These are phyloP conservation scores for Aspergillus bridgeri DNA, from an alignment of 495 filamentous ascomycete species.

Conservation along the genomic window DNA sequence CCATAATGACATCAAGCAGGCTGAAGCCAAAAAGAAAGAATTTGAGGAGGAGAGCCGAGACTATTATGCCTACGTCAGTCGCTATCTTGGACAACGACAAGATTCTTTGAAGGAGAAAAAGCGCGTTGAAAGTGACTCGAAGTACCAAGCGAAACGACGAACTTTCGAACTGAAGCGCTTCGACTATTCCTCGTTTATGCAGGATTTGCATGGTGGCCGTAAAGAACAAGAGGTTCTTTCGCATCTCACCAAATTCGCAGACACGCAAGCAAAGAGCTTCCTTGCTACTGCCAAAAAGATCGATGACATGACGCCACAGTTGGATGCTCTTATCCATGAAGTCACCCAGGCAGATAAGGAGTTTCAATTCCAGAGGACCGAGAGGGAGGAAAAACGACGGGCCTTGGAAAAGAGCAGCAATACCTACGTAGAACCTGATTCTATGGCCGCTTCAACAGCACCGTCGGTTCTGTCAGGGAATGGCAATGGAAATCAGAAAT, in stretches of 20 bases:
- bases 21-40: slow-evolving; percentile 93
- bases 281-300: slow-evolving; percentile 80
- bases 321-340: slow-evolving; percentile 87
- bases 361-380: slow-evolving; percentile 87
- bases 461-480: slow-evolving; percentile 25
- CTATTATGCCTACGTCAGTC: slow-evolving; percentile 91
- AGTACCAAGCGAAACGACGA: slow-evolving; percentile 90
- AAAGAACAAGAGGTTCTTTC: slow-evolving; percentile 98
- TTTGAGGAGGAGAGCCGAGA: slow-evolving; percentile 98
- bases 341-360: slow-evolving; percentile 92
- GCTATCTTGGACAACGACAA: slow-evolving; percentile 91
- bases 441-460: slow-evolving; percentile 24
- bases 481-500: slow-evolving; percentile 39
- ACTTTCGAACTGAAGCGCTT: slow-evolving; percentile 97
- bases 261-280: slow-evolving; percentile 82
- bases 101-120: slow-evolving; percentile 98
- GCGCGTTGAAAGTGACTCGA: slow-evolving; percentile 86
- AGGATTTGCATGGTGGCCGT: slow-evolving; percentile 92
- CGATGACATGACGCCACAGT: slow-evolving; percentile 80
- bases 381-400: slow-evolving; percentile 89
- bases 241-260: slow-evolving; percentile 91
- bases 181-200: slow-evolving; percentile 99
- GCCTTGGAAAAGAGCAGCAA: slow-evolving; percentile 85
- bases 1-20: slow-evolving; percentile 94
- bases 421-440: slow-evolving; percentile 73